Base-by-base conservation (phyloP, 768 basidiomycete species). In the Boletellus ananas region DNA sequence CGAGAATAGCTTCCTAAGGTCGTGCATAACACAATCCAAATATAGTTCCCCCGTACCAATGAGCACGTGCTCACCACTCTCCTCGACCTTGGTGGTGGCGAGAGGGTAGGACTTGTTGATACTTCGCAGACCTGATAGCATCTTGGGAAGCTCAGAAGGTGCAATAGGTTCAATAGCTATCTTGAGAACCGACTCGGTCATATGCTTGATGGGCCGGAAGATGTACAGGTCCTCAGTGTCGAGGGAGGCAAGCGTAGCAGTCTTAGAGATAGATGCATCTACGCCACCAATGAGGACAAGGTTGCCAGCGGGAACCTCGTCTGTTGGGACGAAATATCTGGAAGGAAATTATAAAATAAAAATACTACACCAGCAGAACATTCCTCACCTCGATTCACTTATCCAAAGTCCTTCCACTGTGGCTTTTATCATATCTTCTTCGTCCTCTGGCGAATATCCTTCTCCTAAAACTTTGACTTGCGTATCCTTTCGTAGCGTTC, bases 71-170 rank as follows among this genome's bases (percentile, higher is more conserved):
- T 99, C 96, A 17, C 96, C 96, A 46, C 89, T 92, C 70, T 99
- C 96, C 69, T 99, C 96, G 21, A 98, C 96, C 67, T 97, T 96
- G 2, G 96, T 98, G 40, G 85, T 79, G 10, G 90, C 83, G 12
- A 99, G 79, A 4, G 96, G 95, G 68, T 98, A 99, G 27, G 91
- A 93, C 69, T 97, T 99, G 75, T 98, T 98, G 72, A 99, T 83
- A 58, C 91, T 96, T 52, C 96, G 87, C 50, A 99, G 70, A 46
- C 96, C 96, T 13, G 96, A 89, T 52, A 99, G 76, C 96, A 99
- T 98, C 68, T 99, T 99, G 16, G 96, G 96, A 31, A 99, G 76
- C 71, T 99, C 96, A 11, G 94, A 97, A 10, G 96, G 96, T 9
- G 89, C 85, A 49, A 99, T 94, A 11, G 96, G 96, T 70, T 99